A percentile compares a stretch with the other conserved stretches of the same genome.
phyloP scores from a whole-genome alignment of 139 green algal genomes.

The Chlorella sp. region DNA sequence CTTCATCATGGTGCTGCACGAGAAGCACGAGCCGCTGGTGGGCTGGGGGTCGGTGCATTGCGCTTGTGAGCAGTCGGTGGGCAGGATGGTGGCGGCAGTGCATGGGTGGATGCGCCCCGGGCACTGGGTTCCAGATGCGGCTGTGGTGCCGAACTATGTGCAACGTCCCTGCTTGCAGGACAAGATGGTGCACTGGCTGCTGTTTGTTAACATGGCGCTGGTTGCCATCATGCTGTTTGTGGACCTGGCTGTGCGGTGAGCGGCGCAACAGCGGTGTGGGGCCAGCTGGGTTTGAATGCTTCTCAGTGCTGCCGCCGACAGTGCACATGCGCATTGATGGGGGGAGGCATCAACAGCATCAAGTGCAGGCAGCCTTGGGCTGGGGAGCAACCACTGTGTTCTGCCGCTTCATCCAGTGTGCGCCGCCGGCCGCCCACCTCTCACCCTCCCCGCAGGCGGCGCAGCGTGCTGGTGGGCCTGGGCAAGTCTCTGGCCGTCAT shows the following conservation, averaged over 20 bases:
- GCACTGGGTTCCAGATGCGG: too few species aligned
- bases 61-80: not conserved
- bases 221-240: constrained; percentile 10
- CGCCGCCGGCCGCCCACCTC: too few species aligned
- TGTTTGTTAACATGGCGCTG: constrained; percentile 52
- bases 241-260: constrained; percentile 27
- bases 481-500: constrained; percentile 27
- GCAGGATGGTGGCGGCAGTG: not conserved
- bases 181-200: constrained; percentile 52
- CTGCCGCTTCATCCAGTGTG: too few species aligned
- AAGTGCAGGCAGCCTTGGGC: too few species aligned
- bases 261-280: too few species aligned
- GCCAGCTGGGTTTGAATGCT: too few species aligned
- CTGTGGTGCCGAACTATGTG: too few species aligned
- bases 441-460: not conserved
- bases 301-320: too few species aligned
- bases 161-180: constrained; percentile 41
- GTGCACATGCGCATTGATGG: too few species aligned
- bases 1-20: constrained; percentile 55
- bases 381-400: too few species aligned
- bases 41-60: not conserved
- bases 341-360: too few species aligned
- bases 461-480: constrained; percentile 9
- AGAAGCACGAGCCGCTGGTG: constrained; percentile 45
- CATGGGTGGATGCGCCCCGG: too few species aligned